Evolutionary conservation across 495 filamentous ascomycete genomes (phyloP).

Genomic region (Talaromyces borbonicus): DNA sequence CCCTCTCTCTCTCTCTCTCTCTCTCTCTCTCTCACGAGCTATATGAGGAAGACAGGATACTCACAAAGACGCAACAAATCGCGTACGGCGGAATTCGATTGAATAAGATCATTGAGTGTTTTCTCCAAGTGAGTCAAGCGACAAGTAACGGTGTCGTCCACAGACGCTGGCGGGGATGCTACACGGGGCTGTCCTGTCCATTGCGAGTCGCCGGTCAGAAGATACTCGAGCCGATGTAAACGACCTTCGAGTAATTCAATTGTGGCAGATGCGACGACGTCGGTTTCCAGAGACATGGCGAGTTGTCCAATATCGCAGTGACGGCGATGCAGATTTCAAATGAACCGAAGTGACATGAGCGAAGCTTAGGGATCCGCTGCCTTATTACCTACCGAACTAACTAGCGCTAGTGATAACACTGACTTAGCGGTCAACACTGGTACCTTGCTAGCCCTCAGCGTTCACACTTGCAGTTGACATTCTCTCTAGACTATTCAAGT

Average conservation of each 20-base stretch:
- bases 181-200: constrained; percentile 32
- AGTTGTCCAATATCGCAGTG: constrained; percentile 3
- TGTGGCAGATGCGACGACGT: constrained; percentile 40
- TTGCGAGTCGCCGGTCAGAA: constrained; percentile 52
- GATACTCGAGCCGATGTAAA: constrained; percentile 61
- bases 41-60: no score
- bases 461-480: no score
- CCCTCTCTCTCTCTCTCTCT: no score
- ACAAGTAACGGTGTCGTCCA: constrained; percentile 36
- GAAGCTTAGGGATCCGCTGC: no score
- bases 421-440: no score
- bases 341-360: no score
- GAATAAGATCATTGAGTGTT: constrained; percentile 40
- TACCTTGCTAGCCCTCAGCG: no score
- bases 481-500: no score
- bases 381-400: no score
- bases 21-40: no score
- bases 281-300: constrained; percentile 29
- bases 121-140: constrained; percentile 57
- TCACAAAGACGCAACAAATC: constrained; percentile 42
- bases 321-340: no score
- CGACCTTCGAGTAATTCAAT: constrained; percentile 71
- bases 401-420: no score
- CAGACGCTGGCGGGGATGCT: constrained; percentile 26
- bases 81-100: constrained; percentile 34